Conservation (phyloP, 495 filamentous ascomycete species). For the Aspergillus homomorphus region DNA sequence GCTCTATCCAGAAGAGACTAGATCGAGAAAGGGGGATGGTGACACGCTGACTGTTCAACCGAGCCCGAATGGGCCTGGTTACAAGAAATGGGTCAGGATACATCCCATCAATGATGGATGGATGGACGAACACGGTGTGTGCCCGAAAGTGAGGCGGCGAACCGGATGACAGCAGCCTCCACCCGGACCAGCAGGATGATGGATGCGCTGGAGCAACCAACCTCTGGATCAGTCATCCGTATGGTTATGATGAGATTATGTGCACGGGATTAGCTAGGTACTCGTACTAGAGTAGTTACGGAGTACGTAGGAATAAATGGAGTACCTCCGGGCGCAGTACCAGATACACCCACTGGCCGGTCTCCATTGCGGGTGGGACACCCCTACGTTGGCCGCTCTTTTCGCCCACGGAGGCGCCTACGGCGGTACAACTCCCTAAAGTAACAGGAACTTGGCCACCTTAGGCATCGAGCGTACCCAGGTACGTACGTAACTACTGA, state of each 20-base stretch:
- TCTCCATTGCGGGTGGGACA: not conserved
- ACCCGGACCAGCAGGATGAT: constrained; percentile 24
- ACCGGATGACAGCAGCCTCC: constrained; percentile 36
- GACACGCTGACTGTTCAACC: constrained; percentile 21
- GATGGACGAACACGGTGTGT: constrained; percentile 9
- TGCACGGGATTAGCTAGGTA: constrained; percentile 1
- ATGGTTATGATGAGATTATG: constrained; percentile 8
- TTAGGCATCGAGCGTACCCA: not conserved
- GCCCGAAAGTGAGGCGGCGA: constrained; percentile 47
- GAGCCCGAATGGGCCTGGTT: constrained; percentile 7
- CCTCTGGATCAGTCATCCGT: constrained; percentile 19
- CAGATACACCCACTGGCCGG: not conserved
- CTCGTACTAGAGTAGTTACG: too few relatives aligned
- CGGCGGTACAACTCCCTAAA: constrained; percentile 7
- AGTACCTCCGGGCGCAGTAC: not conserved
- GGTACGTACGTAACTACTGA: constrained; percentile 1
- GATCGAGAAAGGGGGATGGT: constrained; percentile 15
- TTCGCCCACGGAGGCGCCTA: constrained; percentile 15
- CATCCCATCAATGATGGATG: not conserved
- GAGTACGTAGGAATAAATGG: not conserved
- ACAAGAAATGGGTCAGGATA: constrained; percentile 1
- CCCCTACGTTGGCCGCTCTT: not conserved
- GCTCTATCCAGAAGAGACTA: not conserved
- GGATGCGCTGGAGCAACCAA: constrained; percentile 7
- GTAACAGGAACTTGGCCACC: not conserved